phyloP scores from a whole-genome alignment of 202 grass and related monocot species.

The Cymbopogon flexuosus region DNA sequence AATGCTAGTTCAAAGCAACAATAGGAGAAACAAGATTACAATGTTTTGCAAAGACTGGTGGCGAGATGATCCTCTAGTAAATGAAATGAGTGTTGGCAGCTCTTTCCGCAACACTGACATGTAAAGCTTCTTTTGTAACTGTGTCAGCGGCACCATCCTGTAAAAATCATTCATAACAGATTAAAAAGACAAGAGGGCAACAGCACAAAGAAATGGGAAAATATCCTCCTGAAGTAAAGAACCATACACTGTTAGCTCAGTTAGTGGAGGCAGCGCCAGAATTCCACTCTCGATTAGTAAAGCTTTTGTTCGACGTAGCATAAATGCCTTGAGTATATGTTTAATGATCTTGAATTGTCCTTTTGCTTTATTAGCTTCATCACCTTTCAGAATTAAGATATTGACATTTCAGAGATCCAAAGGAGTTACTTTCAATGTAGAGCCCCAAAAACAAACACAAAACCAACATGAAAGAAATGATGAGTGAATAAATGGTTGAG shows the following conservation, averaged over 20 bases:
- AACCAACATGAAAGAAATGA: background rate
- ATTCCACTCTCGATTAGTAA: conserved; percentile 65
- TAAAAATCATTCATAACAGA: conserved; percentile 15
- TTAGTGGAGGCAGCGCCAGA: conserved; percentile 70
- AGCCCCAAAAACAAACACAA: background rate
- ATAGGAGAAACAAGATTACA: conserved; percentile 43
- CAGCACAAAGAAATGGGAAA: conserved; percentile 1
- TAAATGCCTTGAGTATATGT: conserved; percentile 83
- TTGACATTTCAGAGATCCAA: background rate
- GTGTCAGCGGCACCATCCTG: conserved; percentile 73
- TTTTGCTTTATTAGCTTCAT: conserved; percentile 50
- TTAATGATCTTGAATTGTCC: conserved; percentile 71
- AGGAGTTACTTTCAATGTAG: background rate
- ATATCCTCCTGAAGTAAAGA: conserved; percentile 27
- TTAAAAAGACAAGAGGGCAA: conserved; percentile 29
- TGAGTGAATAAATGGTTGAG: background rate
- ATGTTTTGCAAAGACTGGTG: conserved; percentile 89
- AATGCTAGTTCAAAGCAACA: background rate
- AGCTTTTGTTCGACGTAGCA: conserved; percentile 83
- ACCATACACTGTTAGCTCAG: conserved; percentile 82
- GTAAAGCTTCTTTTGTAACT: conserved; percentile 85
- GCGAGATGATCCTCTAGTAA: conserved; percentile 57
- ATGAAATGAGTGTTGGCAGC: conserved; percentile 81
- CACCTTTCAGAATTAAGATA: conserved; percentile 46
- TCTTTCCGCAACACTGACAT: conserved; percentile 80